phyloP scores from a whole-genome alignment of 129 eudicot species.

The Lonicera japonica region DNA sequence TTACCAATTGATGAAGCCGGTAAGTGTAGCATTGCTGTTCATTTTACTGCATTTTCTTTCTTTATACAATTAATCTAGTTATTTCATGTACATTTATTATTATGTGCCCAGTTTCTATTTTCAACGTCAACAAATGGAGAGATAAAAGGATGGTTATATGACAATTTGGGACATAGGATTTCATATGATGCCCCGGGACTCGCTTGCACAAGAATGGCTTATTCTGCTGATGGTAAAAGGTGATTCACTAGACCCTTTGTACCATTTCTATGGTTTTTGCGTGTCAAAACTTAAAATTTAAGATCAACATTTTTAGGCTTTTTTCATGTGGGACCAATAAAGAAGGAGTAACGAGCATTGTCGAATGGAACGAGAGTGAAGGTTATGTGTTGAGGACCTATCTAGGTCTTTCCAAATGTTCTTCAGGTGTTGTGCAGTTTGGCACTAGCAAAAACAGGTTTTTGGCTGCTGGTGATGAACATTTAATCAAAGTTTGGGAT shows the following conservation, averaged over 20 bases:
- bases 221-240: constrained; percentile 59
- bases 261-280: not conserved
- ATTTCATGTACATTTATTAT: not conserved
- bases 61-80: not conserved
- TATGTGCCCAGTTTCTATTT: constrained; percentile 37
- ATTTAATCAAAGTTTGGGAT: constrained; percentile 51
- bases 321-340: constrained; percentile 65
- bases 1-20: too few species aligned
- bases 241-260: constrained; percentile 7
- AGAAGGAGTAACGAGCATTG: constrained; percentile 52
- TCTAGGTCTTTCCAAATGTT: constrained; percentile 38
- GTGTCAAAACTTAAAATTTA: not conserved
- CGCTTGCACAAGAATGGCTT: constrained; percentile 50
- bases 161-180: constrained; percentile 40
- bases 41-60: too few species aligned
- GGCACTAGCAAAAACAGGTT: constrained; percentile 35
- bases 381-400: constrained; percentile 39
- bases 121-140: constrained; percentile 61
- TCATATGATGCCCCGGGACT: constrained; percentile 48
- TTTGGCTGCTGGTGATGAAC: constrained; percentile 57
- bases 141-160: constrained; percentile 63
- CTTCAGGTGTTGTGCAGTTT: constrained; percentile 49
- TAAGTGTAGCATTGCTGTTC: too few species aligned
- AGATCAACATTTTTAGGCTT: constrained; percentile 26
- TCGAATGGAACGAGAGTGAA: constrained; percentile 66